Conservation (phyloP, 345 rosid species). For the Brassica rapa region DNA sequence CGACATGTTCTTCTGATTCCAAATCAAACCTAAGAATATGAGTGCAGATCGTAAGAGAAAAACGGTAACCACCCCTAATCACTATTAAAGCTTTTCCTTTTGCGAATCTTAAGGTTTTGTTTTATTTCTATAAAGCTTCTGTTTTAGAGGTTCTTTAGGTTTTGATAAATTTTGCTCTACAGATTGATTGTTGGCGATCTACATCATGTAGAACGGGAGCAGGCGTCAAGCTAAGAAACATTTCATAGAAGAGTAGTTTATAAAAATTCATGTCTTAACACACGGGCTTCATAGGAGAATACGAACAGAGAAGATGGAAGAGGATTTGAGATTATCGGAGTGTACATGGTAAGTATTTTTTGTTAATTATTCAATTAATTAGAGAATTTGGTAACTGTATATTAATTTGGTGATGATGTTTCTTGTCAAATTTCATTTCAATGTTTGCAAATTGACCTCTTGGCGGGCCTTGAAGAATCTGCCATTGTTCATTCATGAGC, state of each 20-base stretch:
- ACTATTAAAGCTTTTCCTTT: neutral
- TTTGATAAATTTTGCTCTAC: neutral
- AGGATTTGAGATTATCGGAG: neutral
- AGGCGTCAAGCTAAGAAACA: neutral
- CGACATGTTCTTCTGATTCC: neutral
- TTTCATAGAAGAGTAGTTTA: neutral
- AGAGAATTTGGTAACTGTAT: neutral
- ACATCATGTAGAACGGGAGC: neutral
- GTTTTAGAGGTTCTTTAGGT: neutral
- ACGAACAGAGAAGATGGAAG: neutral
- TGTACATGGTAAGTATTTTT: neutral
- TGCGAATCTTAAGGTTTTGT: neutral
- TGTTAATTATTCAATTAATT: neutral
- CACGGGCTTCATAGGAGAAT: neutral
- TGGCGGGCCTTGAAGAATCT: constrained; percentile 60
- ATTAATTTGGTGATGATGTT: constrained; percentile 8
- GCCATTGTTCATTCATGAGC: constrained; percentile 67
- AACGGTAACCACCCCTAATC: neutral
- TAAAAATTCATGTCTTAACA: neutral
- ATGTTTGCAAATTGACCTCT: constrained; percentile 14
- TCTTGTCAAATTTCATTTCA: neutral
- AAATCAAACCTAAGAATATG: neutral
- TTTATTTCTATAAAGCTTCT: neutral
- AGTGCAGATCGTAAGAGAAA: neutral
- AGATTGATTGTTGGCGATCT: neutral